These are phyloP conservation scores for Dendrobium officinale DNA, from an alignment of 106 monocot genomes.

Conservation along the genomic window DNA sequence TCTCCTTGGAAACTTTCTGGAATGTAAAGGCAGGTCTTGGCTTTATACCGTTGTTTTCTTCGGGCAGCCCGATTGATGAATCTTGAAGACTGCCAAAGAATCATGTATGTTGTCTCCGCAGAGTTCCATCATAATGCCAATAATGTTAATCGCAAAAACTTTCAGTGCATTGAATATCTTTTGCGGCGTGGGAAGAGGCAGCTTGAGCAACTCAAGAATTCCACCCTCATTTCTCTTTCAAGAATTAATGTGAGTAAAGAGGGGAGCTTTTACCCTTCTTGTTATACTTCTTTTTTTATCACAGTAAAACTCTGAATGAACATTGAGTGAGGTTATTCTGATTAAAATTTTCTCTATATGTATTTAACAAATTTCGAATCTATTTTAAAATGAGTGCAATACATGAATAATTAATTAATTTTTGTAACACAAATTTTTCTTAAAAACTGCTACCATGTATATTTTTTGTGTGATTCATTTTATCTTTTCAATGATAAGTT, in stretches of 20 bases:
- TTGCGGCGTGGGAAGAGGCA: slow-evolving; percentile 77
- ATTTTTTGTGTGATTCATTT: no score
- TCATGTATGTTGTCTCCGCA: slow-evolving; percentile 55
- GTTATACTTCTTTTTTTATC: no score
- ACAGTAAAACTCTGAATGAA: no score
- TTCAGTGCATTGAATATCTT: slow-evolving; percentile 75
- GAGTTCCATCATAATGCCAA: slow-evolving; percentile 71
- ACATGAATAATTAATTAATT: no score
- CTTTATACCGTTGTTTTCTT: slow-evolving; percentile 72
- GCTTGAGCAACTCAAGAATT: slow-evolving; percentile 76
- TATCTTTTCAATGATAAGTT: no score
- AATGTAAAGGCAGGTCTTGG: slow-evolving; percentile 80
- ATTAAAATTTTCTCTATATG: no score
- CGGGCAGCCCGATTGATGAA: slow-evolving; percentile 59
- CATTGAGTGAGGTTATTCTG: no score
- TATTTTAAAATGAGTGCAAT: no score
- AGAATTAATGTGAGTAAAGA: slow-evolving; percentile 20
- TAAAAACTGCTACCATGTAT: no score
- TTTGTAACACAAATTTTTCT: no score
- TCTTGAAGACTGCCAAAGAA: slow-evolving; percentile 55
- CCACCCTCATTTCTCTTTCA: slow-evolving; percentile 49
- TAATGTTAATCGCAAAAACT: slow-evolving; percentile 69
- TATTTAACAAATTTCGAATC: no score
- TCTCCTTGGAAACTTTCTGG: slow-evolving; percentile 51
- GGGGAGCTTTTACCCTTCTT: neutral